Evolutionary conservation across 2,329 filamentous ascomycete genomes (phyloP), one percentile per base, ranked within the genome.

Genomic region (Akanthomyces uredinophilus): DNA sequence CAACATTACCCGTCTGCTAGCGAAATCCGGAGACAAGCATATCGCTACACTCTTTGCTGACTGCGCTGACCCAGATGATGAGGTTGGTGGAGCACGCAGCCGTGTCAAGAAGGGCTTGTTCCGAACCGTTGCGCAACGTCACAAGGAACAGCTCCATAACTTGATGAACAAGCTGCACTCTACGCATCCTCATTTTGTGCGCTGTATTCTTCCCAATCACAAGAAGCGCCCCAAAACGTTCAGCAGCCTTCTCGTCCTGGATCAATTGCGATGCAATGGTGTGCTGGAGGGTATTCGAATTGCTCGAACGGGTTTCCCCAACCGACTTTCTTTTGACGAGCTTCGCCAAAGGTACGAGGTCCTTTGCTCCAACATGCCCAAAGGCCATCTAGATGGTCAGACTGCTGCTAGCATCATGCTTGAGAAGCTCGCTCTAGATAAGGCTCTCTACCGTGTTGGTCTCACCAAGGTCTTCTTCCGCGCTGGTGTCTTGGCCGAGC

Each of bases 251-350:
- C 84, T 99, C n/a, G 96, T 99, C 1, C 83, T 99, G 6, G 95
- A 99, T 70, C 96, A 99, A 73, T 80, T 99, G n/a, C 87, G 95
- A 58, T 99, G 95, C 77, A 99, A 99, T 73, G 95, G 95, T 89
- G 95, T 99, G 3, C 82, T 99, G n/a, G 95, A 99, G 77, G 95
- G 95, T 65, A 99, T 99, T 70, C 87, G 95, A 64, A 99, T 99
- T 74, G 95, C 95, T 27, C 87, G 95, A 51, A 99, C 96, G 5
- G 95, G 95, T 27, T 99, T 99, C 73, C 95, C 95, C 56, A 99
- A 99, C 72, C 84, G 95, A 67, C 81, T 99, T 37, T 84, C 91
- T 0, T 99, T 99, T 72, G 84, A 90, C 3, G 96, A 99, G 71
- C 99, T 99, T 77, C 87, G 95, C 60, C 91, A 96, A 70, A 88